These are phyloP conservation scores for Porcisia deanei DNA, from an alignment of 208 protist species.

Conservation along the genomic window DNA sequence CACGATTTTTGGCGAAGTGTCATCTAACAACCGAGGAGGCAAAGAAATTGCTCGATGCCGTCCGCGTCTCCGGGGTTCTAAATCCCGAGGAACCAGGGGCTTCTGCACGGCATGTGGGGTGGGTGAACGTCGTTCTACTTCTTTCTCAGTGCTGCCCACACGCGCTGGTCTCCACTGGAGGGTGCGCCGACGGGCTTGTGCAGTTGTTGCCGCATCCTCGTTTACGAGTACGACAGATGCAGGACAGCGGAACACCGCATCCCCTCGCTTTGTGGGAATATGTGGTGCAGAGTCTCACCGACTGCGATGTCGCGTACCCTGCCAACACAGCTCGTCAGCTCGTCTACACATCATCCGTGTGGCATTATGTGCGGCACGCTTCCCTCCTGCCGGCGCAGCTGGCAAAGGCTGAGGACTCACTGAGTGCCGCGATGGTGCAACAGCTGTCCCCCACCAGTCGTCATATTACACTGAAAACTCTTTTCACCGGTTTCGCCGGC, in stretches of 20 bases:
- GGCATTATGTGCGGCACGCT: conserved; percentile 6
- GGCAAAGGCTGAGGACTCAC: background rate
- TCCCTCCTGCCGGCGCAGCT: background rate
- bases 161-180: conserved; percentile 15
- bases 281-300: conserved; percentile 5
- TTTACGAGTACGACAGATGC: background rate
- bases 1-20: conserved; percentile 11
- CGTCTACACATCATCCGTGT: background rate
- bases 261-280: conserved; percentile 12
- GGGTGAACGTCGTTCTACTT: conserved; percentile 18
- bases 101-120: background rate
- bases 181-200: conserved; percentile 17
- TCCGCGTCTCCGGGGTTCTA: conserved; percentile 17
- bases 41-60: conserved; percentile 13
- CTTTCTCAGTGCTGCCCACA: conserved; percentile 12
- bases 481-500: background rate
- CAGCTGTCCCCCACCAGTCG: background rate
- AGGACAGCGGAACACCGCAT: background rate
- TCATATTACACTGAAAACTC: background rate
- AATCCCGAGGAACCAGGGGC: background rate
- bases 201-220: conserved; percentile 17
- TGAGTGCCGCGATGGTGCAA: background rate
- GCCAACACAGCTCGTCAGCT: background rate
- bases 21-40: conserved; percentile 19
- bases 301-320: background rate